These are phyloP conservation scores for Breynia disticha DNA, from an alignment of 441 rosid genomes.

Conservation along the genomic window DNA sequence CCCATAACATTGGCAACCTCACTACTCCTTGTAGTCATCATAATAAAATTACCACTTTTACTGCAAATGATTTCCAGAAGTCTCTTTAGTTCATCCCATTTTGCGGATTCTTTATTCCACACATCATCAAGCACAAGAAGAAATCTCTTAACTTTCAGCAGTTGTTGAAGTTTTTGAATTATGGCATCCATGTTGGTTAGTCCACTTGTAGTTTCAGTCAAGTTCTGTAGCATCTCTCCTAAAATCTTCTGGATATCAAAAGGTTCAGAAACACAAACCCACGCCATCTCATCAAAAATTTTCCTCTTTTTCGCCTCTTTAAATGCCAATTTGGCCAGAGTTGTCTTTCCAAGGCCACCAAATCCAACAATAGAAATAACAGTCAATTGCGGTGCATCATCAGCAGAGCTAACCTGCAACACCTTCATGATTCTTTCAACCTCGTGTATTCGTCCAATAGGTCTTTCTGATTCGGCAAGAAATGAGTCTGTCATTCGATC, in stretches of 20 bases:
- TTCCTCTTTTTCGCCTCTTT: slow-evolving; percentile 1
- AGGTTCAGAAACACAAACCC: slow-evolving; percentile 18
- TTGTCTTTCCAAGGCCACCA: no score
- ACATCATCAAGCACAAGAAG: slow-evolving; percentile 28
- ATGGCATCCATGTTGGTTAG: neutral
- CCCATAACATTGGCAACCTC: slow-evolving; percentile 6
- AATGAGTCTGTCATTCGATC: neutral
- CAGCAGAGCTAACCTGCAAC: slow-evolving; percentile 1
- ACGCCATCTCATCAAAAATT: slow-evolving; percentile 13
- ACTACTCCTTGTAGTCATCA: slow-evolving; percentile 17
- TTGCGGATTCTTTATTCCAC: slow-evolving; percentile 5
- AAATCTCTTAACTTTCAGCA: slow-evolving; percentile 10
- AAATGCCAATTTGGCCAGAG: no score
- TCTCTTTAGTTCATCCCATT: slow-evolving; percentile 10
- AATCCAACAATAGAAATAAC: no score
- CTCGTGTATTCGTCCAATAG: neutral
- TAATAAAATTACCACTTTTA: slow-evolving; percentile 3
- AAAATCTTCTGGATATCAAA: slow-evolving; percentile 13
- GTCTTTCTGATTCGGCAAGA: no score
- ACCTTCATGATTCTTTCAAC: neutral
- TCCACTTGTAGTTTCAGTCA: neutral
- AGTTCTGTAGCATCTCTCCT: slow-evolving; percentile 11
- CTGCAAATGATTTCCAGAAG: slow-evolving; percentile 6
- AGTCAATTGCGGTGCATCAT: slow-evolving; percentile 13
- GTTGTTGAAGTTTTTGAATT: slow-evolving; percentile 2